These are phyloP conservation scores for Kwoniella dejecticola DNA, from an alignment of 768 basidiomycete species.

Conservation along the genomic window DNA sequence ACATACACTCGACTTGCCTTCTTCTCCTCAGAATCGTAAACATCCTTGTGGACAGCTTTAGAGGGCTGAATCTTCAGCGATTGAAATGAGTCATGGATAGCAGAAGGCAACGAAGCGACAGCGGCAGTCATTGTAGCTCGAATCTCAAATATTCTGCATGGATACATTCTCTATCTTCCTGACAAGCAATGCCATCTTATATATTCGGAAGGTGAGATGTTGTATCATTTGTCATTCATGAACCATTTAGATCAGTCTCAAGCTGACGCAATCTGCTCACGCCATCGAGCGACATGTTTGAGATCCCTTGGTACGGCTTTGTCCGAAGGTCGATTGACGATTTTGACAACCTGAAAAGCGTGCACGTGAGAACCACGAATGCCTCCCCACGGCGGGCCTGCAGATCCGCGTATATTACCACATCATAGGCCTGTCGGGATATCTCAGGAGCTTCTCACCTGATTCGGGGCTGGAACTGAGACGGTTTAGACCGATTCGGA, in stretches of 20 bases:
- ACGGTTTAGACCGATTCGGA: too few species aligned
- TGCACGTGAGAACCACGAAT: too few species aligned
- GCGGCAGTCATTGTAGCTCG: neutral
- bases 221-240: too few species aligned
- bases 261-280: conserved; percentile 6
- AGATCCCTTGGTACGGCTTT: neutral
- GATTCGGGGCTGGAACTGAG: too few species aligned
- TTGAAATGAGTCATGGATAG: neutral
- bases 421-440: neutral
- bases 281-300: conserved; percentile 5
- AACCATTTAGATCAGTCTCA: neutral
- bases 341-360: too few species aligned
- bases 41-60: neutral
- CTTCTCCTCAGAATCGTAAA: conserved; percentile 4
- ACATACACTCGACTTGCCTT: neutral
- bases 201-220: too few species aligned
- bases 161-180: too few species aligned
- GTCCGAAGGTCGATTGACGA: too few species aligned
- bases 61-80: neutral
- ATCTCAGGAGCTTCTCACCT: too few species aligned
- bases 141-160: neutral
- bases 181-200: too few species aligned
- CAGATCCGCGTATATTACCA: too few species aligned
- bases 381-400: too few species aligned
- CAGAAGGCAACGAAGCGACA: neutral